Evolutionary conservation across 1,139 yeast species (phyloP), one percentile per base, ranked within the genome.

Genomic region (Candida albicans): DNA sequence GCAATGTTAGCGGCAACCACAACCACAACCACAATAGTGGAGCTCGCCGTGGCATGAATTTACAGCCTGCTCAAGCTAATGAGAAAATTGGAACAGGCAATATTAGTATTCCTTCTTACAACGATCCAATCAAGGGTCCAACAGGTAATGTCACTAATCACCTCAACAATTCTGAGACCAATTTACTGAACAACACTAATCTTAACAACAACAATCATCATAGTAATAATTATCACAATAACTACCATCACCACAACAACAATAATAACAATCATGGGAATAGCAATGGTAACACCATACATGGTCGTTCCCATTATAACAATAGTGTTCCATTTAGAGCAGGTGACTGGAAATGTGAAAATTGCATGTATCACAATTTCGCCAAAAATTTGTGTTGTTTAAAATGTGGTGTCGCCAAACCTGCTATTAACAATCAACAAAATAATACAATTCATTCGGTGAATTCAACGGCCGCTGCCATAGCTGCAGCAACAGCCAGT

Each of bases 311-410:
- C 12, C 51, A 53, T 32, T 43, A 53, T 32, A 54, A 52, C 51
- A 51, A 50, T 42, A 49, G 49, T 42, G 95, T 90, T 10, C 97
- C 97, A 12, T 91, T 91, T 65, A 79, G 97, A 56, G 97, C 97
- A 2, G 97, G 98, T 38, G 98, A 91, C 64, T 91, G 97, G 97
- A 90, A 89, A 62, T 90, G 97, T 70, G 95, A 86, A 43, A 75
- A 80, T 30, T 91, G 97, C 62, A 77, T 82, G 39, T 91, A 90
- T 61, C 97, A 91, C 64, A 91, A 91, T 62, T 91, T 91, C 74
- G 97, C 97, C 7, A 90, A 91, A 58, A 91, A 91, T 62, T 72
- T 87, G 49, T 82, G 83, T 48, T 90, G 97, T 61, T 72, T 90
- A 58, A 84, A 91, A 59, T 90, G 97, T 67, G 95, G 96, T 2